Evolutionary conservation across 83 land plant genomes (phyloP).

Genomic region (Picea engelmannii): DNA sequence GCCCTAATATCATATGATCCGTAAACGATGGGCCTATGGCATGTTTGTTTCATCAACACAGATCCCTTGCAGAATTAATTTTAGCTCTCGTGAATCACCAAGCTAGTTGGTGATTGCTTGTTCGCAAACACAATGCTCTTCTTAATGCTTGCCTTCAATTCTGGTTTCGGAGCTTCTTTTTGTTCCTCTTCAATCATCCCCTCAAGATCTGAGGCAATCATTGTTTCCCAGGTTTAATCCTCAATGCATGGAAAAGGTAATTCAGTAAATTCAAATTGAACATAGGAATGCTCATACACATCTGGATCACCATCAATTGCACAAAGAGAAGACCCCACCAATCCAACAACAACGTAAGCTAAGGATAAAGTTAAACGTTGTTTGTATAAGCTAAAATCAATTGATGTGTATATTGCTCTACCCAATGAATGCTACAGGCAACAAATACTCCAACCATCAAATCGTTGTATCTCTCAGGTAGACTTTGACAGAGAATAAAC

Average conservation of each 20-base stretch:
- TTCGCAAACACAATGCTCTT: slow-evolving; percentile 83
- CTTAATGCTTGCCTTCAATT: slow-evolving; percentile 92
- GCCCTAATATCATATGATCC: no score
- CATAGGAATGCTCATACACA: slow-evolving; percentile 85
- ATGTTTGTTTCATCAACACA: no score
- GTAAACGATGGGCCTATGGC: no score
- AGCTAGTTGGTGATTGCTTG: slow-evolving; percentile 72
- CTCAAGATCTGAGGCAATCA: slow-evolving; percentile 59
- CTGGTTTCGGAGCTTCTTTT: slow-evolving; percentile 83
- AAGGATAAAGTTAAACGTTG: no score
- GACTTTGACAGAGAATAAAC: no score
- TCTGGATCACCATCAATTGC: slow-evolving; percentile 92
- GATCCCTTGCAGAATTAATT: no score
- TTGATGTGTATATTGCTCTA: no score
- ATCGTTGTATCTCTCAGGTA: no score
- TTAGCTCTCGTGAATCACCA: no score
- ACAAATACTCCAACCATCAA: no score
- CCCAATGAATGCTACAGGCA: no score
- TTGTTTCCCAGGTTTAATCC: slow-evolving; percentile 85
- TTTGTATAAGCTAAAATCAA: no score
- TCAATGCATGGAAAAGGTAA: slow-evolving; percentile 94
- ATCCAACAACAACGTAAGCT: slow-evolving; percentile 98
- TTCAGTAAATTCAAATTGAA: slow-evolving; percentile 84
- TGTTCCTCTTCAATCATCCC: slow-evolving; percentile 78
- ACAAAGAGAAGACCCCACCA: slow-evolving; percentile 97